Evolutionary conservation across 2,329 filamentous ascomycete species (phyloP), one percentile per base, ranked within the genome.

Genomic region (Xylariaceae sp.): DNA sequence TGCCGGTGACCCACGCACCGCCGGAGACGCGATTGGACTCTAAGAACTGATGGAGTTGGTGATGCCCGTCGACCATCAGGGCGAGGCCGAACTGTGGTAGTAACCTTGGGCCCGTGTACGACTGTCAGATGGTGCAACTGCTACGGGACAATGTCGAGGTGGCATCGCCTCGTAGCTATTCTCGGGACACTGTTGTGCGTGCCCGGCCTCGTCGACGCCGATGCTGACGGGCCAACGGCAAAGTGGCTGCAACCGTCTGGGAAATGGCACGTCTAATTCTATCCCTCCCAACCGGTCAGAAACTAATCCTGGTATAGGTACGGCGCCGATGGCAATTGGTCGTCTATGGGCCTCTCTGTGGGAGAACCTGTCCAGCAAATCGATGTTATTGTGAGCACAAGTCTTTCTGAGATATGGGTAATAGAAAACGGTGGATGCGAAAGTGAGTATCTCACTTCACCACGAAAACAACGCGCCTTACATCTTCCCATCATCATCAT

Each of bases 331-430:
- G 86, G 86, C 7, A 78, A 78, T 59, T 91, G 88, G 88, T 89
- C 86, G 12, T 81, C 85, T 5, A 82, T 89, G 60, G 76, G 74
- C 9, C 74, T 91, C 56, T 79, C 73, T 62, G 75, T 68, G 37
- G 67, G 67, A 45, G 63, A 67, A 31, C 79, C 81, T 11, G 67
- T 70, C 29, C 78, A 82, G 64, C 70, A 72, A 53, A 72, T 83
- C 35, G 78, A 80, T 60, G 76, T 84, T 49, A 73, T 81, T 9
- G 76, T 85, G 50, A 89, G 85, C 64, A 90, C 86, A 4, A 78
- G 80, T 9, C 76, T 85, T 42, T 88, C 87, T 37, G 86, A 89
- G 68, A 83, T 86, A 43, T 89, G 86, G 86, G 78, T 83, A 2
- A 73, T 90, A 40, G 76, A 84, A 50, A 72, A 77, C 1, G 74